These are phyloP conservation scores for Talaromyces amestolkiae DNA, from an alignment of 2,329 filamentous ascomycete species.

Conservation along the genomic window DNA sequence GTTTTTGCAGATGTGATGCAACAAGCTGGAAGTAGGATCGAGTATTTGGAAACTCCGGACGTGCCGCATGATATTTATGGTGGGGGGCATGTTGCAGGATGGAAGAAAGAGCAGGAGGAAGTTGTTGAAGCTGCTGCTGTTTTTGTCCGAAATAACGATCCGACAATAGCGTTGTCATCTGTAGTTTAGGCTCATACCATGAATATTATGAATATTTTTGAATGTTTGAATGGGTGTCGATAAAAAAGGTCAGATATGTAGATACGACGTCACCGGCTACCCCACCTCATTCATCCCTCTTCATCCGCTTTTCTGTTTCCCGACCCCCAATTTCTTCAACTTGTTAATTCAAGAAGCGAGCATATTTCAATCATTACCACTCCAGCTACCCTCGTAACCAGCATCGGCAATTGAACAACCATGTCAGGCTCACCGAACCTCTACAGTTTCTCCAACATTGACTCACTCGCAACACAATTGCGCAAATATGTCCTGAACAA, in stretches of 20 bases:
- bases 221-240: not conserved
- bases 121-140: not conserved
- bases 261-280: not conserved
- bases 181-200: not conserved
- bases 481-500: conserved; percentile 77
- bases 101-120: conserved; percentile 20
- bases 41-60: conserved; percentile 20
- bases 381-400: not conserved
- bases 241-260: not conserved
- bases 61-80: conserved; percentile 24
- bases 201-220: not conserved
- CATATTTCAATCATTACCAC: not conserved
- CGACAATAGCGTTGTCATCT: not conserved
- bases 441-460: conserved; percentile 71
- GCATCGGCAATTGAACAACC: not conserved
- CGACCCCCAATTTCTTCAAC: not conserved
- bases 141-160: not conserved
- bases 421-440: conserved; percentile 58
- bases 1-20: conserved; percentile 7
- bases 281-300: not conserved
- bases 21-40: conserved; percentile 13
- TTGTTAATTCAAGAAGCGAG: not conserved
- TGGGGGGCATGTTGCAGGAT: conserved; percentile 21
- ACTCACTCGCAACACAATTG: conserved; percentile 71
- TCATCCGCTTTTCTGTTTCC: not conserved